Evolutionary conservation across 495 filamentous ascomycete species (phyloP).

Genomic region (Polyplosphaeria fusca): DNA sequence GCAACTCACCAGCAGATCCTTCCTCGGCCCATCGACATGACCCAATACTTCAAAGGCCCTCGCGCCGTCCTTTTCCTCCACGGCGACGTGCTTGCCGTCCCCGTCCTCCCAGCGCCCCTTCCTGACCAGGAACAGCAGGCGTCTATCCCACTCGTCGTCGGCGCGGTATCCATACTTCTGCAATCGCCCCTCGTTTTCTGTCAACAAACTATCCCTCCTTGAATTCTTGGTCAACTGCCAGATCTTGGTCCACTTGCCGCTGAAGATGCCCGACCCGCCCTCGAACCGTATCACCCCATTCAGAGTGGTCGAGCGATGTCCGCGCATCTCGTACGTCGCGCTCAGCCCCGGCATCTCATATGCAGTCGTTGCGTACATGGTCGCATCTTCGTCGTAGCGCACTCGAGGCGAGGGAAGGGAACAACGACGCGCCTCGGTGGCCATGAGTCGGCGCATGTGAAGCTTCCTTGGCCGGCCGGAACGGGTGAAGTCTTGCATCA

Average conservation of each 20-base stretch:
- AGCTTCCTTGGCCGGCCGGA: slow-evolving; percentile 19
- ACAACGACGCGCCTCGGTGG: slow-evolving; percentile 19
- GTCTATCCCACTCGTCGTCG: slow-evolving; percentile 29
- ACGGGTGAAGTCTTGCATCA: slow-evolving; percentile 23
- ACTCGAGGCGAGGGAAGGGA: slow-evolving; percentile 8
- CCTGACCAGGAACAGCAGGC: slow-evolving; percentile 22
- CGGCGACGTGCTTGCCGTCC: slow-evolving; percentile 3
- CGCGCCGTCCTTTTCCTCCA: slow-evolving; percentile 1
- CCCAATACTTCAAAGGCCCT: slow-evolving; percentile 7
- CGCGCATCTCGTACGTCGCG: slow-evolving; percentile 30
- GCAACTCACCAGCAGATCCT: slow-evolving; percentile 26
- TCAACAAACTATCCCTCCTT: slow-evolving; percentile 22
- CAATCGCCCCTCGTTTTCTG: slow-evolving; percentile 27
- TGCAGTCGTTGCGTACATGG: slow-evolving; percentile 22
- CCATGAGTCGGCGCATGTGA: slow-evolving; percentile 20
- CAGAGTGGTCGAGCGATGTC: slow-evolving; percentile 14
- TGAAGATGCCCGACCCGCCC: slow-evolving; percentile 1
- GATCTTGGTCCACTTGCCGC: slow-evolving; percentile 19
- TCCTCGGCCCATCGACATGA: slow-evolving; percentile 3
- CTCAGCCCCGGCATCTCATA: too few species aligned
- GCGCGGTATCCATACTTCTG: slow-evolving; percentile 33
- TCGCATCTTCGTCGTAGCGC: slow-evolving; percentile 26
- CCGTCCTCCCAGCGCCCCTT: slow-evolving; percentile 24
- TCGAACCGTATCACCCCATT: slow-evolving; percentile 22
- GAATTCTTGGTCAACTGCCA: slow-evolving; percentile 20